These are phyloP conservation scores for Stereum hirsutum DNA, from an alignment of 1,284 basidiomycete genomes.

Conservation along the genomic window DNA sequence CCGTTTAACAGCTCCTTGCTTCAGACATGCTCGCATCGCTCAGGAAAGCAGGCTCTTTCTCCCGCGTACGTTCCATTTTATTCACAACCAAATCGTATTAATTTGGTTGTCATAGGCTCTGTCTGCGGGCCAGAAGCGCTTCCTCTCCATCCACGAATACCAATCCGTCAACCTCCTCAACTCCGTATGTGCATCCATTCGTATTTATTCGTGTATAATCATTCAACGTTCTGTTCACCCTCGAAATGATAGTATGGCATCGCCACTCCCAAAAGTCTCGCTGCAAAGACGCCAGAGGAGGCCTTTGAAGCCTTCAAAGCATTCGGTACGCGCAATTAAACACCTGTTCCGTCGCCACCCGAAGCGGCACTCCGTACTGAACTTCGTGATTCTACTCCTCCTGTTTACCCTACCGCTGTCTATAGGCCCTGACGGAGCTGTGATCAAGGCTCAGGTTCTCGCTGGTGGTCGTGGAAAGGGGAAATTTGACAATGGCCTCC, in stretches of 20 bases:
- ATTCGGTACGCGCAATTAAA: constrained; percentile 52
- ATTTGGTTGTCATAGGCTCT: constrained; percentile 31
- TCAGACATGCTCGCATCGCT: constrained; percentile 49
- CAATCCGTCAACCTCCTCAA: constrained; percentile 94
- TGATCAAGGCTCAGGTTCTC: constrained; percentile 98
- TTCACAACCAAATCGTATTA: not conserved
- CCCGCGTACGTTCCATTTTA: constrained; percentile 39
- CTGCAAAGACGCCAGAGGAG: constrained; percentile 86
- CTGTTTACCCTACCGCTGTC: constrained; percentile 1
- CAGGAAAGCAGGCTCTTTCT: constrained; percentile 49
- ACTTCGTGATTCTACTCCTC: no score
- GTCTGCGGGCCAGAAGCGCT: constrained; percentile 81
- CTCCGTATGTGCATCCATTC: constrained; percentile 47
- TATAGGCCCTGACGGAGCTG: constrained; percentile 62
- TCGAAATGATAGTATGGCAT: constrained; percentile 73
- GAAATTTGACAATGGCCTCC: constrained; percentile 91
- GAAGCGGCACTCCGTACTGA: no score
- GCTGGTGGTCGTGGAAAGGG: constrained; percentile 99
- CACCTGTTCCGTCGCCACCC: not conserved
- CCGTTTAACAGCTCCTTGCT: not conserved
- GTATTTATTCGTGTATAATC: no score
- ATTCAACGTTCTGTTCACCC: not conserved
- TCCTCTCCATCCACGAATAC: constrained; percentile 97
- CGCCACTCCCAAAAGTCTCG: constrained; percentile 87
- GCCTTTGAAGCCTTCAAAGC: constrained; percentile 84